Evolutionary conservation across 2,329 filamentous ascomycete species (phyloP).

Genomic region (Aspergillus uvarum): DNA sequence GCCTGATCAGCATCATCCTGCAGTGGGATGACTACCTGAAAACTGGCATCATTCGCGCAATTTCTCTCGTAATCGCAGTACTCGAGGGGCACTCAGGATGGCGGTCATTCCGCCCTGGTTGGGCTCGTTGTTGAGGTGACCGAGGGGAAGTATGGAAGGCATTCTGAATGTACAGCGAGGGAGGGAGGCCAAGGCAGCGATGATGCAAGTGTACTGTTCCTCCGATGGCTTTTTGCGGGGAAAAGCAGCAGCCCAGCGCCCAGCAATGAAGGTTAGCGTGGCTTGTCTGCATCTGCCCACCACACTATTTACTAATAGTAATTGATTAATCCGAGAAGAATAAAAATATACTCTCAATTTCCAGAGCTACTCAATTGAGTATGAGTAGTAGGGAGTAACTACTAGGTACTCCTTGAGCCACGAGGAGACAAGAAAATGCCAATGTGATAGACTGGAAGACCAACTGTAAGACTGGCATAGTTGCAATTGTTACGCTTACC

Average conservation of each 20-base stretch:
- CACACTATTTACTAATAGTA: neutral
- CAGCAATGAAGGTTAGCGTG: neutral
- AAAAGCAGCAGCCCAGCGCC: neutral
- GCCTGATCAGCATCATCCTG: neutral
- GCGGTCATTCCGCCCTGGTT: neutral
- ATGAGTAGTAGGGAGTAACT: neutral
- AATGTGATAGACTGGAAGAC: no score
- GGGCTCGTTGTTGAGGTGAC: neutral
- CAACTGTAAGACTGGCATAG: no score
- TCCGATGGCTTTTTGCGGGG: neutral
- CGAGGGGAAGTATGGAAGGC: neutral
- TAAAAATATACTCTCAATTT: neutral
- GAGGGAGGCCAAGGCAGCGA: neutral
- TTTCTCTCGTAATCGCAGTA: neutral
- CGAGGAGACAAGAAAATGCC: neutral
- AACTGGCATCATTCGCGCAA: neutral
- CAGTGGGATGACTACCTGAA: neutral
- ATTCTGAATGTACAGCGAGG: no score
- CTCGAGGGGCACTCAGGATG: neutral
- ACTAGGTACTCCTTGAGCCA: neutral
- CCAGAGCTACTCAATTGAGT: no score
- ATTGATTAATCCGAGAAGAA: no score
- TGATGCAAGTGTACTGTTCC: neutral
- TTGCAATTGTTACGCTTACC: no score
- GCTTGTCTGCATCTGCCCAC: neutral